A percentile compares a stretch with the other conserved stretches of the same genome.
Evolutionary conservation across 2,329 filamentous ascomycete species (phyloP).

Genomic region (Escovopsis sp.): DNA sequence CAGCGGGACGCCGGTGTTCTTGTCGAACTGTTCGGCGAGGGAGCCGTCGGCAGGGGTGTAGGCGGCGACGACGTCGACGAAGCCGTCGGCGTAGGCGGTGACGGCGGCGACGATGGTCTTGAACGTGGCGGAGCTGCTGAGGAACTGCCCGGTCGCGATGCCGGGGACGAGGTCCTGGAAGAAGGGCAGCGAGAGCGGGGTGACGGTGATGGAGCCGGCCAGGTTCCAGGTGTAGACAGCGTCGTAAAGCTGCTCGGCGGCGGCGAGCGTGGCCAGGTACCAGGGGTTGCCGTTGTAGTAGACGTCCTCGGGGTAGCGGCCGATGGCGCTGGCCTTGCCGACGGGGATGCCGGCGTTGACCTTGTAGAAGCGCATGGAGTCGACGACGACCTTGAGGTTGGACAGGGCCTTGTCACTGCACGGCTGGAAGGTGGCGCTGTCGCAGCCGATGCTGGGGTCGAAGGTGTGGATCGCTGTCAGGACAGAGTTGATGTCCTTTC

Average conservation of each 20-base stretch:
- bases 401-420: conserved; percentile 55
- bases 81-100: conserved; percentile 44
- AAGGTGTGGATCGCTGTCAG: conserved; percentile 54
- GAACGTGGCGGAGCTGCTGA: conserved; percentile 31
- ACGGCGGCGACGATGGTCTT: conserved; percentile 41
- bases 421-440: conserved; percentile 62
- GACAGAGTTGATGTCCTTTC: conserved; percentile 59
- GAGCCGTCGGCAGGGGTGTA: conserved; percentile 51
- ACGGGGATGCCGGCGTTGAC: conserved; percentile 52
- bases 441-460: conserved; percentile 50
- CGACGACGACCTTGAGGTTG: conserved; percentile 62
- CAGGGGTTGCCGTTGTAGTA: conserved; percentile 73
- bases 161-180: conserved; percentile 51
- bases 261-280: conserved; percentile 63
- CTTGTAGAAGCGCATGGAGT: conserved; percentile 58
- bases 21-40: conserved; percentile 52
- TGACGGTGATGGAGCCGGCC: conserved; percentile 48
- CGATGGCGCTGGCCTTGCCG: conserved; percentile 46
- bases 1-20: conserved; percentile 35
- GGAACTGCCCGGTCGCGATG: conserved; percentile 47
- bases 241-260: conserved; percentile 68
- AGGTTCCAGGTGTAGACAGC: conserved; percentile 58
- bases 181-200: conserved; percentile 50
- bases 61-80: conserved; percentile 43
- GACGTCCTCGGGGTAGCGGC: conserved; percentile 55